These are phyloP conservation scores for Stygiomarasmius scandens DNA, from an alignment of 1,284 basidiomycete species.

Conservation along the genomic window DNA sequence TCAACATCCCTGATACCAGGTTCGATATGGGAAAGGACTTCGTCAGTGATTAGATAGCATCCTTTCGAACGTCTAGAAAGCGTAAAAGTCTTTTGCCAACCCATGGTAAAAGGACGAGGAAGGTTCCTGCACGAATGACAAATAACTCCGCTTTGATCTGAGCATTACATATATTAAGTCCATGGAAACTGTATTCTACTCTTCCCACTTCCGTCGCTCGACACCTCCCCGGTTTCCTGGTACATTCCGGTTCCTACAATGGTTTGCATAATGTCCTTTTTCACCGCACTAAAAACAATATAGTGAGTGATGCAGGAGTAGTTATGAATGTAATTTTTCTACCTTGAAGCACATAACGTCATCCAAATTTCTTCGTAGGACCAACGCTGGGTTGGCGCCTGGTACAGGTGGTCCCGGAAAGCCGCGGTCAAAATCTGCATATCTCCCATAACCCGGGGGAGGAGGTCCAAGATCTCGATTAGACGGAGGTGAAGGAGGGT, in stretches of 20 bases:
- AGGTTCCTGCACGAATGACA: too few species aligned
- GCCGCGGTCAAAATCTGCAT: slow-evolving; percentile 77
- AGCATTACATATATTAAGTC: too few species aligned
- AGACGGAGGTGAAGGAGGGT: slow-evolving; percentile 76
- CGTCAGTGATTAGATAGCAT: slow-evolving; percentile 87
- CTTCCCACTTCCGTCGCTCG: slow-evolving; percentile 49
- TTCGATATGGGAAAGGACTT: slow-evolving; percentile 71
- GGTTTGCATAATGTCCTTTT: slow-evolving; percentile 94
- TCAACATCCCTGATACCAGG: slow-evolving; percentile 75
- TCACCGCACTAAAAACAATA: slow-evolving; percentile 69
- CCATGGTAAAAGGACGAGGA: slow-evolving; percentile 54
- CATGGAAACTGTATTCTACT: too few species aligned
- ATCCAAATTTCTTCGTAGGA: slow-evolving; percentile 75
- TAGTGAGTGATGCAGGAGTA: slow-evolving; percentile 10
- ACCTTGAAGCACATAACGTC: slow-evolving; percentile 93
- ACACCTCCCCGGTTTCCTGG: slow-evolving; percentile 65
- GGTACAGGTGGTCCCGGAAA: slow-evolving; percentile 36
- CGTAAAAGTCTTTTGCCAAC: slow-evolving; percentile 90
- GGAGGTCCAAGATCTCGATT: slow-evolving; percentile 85
- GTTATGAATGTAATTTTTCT: slow-evolving; percentile 7
- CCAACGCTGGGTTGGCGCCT: slow-evolving; percentile 34
- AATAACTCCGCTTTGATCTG: too few species aligned
- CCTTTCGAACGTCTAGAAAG: slow-evolving; percentile 63
- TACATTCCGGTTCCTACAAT: slow-evolving; percentile 79
- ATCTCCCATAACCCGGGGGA: slow-evolving; percentile 88